Base-by-base conservation (phyloP, 306 rosid species). In the Begonia loranthoides region DNA sequence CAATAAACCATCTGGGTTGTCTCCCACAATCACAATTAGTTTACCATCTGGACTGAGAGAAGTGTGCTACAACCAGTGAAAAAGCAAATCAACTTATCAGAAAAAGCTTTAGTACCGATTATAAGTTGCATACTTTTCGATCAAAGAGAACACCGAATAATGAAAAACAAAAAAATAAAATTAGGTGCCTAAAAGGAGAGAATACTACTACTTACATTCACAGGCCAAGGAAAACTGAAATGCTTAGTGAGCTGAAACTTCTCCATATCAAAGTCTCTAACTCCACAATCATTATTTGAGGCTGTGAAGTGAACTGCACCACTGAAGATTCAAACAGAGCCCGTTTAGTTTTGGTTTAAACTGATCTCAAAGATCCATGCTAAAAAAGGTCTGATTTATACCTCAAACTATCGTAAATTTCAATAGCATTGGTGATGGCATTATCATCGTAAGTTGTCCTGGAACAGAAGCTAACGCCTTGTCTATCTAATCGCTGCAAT, bases 301-400 rank as follows among this genome's bases (percentile, higher is more conserved):
- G 94, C 93, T 70, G 82, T 82, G 76, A 87, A 87, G 73, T 79
- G 96, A 77, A 77, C 77, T 43, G 84, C 89, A 67, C 94, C 96
- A 54, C 96, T 87, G 50, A 59, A 48, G 15, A 24, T 60, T 60
- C n/a, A 28, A 28, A 28, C 22, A 40, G 45, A 46, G 39, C 14
- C 36, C 13, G 47, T n/a, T 43, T n/a, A n/a, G 4, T 43, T 43
- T 10, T 43, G 47, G 47, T 10, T 11, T 43, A 43, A 10, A 43
- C 15, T 43, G 47, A 43, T 43, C 14, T 43, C n/a, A n/a, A 43
- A 43, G 47, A 11, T 41, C 57, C 51, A 41, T 21, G 5, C 50
- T 28, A 60, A 21, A 34, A 16, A 43, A 49, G 49, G 40, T 4
- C 7, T 12, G 41, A 57, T 19, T 17, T 52, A 56, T 59, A 87